Conservation (phyloP, 2,329 filamentous ascomycete species). For the Hawksworthiomyces lignivorus region DNA sequence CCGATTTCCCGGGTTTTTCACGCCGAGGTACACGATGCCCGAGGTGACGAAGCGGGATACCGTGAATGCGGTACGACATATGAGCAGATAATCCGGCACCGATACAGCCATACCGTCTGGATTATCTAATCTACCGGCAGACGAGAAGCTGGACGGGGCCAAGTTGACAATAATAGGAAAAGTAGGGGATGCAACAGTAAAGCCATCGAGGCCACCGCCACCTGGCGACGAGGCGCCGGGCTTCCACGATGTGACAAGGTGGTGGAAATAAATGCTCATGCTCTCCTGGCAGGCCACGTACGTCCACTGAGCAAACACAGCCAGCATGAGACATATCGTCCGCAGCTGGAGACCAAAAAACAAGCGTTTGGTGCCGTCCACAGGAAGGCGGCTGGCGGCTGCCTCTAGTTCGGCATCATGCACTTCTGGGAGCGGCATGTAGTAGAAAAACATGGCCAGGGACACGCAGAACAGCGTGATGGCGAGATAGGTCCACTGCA, state of each 20-base stretch:
- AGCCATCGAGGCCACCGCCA: conserved; percentile 18
- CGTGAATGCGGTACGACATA: conserved; percentile 67
- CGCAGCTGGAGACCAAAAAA: conserved; percentile 41
- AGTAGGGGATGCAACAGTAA: conserved; percentile 29
- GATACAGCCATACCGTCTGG: conserved; percentile 43
- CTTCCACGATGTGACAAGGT: conserved; percentile 37
- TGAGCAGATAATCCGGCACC: conserved; percentile 58
- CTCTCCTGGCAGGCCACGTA: conserved; percentile 70
- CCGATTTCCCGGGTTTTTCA: conserved; percentile 32
- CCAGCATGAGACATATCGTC: conserved; percentile 56
- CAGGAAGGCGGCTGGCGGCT: conserved; percentile 38
- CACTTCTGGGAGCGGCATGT: conserved; percentile 58
- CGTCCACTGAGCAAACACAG: conserved; percentile 67
- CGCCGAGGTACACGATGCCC: conserved; percentile 52
- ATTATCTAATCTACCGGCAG: conserved; percentile 20
- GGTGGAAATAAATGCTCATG: conserved; percentile 52
- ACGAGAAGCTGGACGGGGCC: not conserved
- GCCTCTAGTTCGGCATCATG: conserved; percentile 47
- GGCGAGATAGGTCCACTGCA: conserved; percentile 81
- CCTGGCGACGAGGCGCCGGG: conserved; percentile 17
- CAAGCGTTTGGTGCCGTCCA: conserved; percentile 42
- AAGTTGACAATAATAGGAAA: not conserved
- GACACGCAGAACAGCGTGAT: conserved; percentile 67
- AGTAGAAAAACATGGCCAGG: conserved; percentile 62
- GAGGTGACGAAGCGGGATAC: conserved; percentile 64